Evolutionary conservation across 2,329 filamentous ascomycete species (phyloP).

Genomic region (Ophiocordyceps unilateralis): DNA sequence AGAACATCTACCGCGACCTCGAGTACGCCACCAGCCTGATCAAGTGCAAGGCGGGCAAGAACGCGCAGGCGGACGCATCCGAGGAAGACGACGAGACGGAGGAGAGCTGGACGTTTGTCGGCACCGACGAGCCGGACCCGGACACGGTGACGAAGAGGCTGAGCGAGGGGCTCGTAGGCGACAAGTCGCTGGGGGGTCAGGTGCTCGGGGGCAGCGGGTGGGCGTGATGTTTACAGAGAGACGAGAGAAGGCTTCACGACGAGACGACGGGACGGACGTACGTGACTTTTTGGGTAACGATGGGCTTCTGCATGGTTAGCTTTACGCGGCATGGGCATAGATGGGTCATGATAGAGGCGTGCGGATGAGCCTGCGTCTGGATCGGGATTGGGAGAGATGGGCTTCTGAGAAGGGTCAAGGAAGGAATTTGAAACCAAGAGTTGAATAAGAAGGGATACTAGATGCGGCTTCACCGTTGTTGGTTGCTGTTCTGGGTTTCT

Average conservation of each 20-base stretch:
- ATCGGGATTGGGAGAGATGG: too few species aligned
- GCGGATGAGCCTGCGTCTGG: neutral
- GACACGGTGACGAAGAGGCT: slow-evolving; percentile 24
- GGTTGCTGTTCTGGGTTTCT: too few species aligned
- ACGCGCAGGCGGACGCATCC: slow-evolving; percentile 18
- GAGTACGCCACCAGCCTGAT: slow-evolving; percentile 82
- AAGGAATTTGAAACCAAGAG: too few species aligned
- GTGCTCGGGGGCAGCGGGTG: slow-evolving; percentile 1
- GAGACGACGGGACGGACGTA: neutral
- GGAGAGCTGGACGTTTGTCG: slow-evolving; percentile 86
- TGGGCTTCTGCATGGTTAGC: neutral
- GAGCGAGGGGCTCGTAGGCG: slow-evolving; percentile 15
- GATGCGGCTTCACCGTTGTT: too few species aligned
- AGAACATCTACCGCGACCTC: slow-evolving; percentile 84
- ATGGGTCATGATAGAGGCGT: neutral
- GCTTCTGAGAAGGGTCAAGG: too few species aligned
- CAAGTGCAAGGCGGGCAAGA: slow-evolving; percentile 43
- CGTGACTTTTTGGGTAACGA: too few species aligned
- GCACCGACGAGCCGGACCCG: slow-evolving; percentile 31
- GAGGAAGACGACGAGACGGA: slow-evolving; percentile 44
- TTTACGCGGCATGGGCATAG: neutral
- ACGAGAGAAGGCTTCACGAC: neutral
- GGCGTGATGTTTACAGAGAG: neutral
- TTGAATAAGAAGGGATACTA: too few species aligned
- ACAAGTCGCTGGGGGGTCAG: slow-evolving; percentile 10